phyloP scores from a whole-genome alignment of 331 rosid genomes.

The Ulmus americana region DNA sequence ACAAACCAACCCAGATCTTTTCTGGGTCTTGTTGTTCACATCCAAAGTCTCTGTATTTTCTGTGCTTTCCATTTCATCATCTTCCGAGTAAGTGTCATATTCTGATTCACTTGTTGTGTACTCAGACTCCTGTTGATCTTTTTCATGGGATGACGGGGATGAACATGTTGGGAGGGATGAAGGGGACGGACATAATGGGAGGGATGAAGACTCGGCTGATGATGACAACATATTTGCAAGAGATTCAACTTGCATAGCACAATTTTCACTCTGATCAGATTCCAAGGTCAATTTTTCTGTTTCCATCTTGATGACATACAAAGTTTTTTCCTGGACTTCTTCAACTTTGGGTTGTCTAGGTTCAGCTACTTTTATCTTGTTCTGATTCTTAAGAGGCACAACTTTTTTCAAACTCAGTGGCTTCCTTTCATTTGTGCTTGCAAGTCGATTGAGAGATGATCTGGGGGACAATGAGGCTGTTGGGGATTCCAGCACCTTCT shows the following conservation, averaged over 20 bases:
- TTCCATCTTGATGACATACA: conserved; percentile 57
- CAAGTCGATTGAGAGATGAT: conserved; percentile 34
- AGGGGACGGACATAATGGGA: conserved; percentile 26
- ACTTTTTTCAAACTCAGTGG: conserved; percentile 37
- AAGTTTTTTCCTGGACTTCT: conserved; percentile 56
- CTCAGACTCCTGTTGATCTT: conserved; percentile 39
- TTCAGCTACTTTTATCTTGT: conserved; percentile 21
- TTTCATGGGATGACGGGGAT: conserved; percentile 33
- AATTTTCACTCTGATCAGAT: conserved; percentile 33
- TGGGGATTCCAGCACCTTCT: conserved; percentile 33
- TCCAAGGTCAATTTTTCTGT: conserved; percentile 33
- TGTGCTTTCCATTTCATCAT: conserved; percentile 29
- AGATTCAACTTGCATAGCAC: conserved; percentile 20
- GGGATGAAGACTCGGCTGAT: conserved; percentile 31
- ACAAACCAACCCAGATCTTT: conserved; percentile 26
- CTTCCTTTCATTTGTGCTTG: conserved; percentile 41
- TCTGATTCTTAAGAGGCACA: conserved; percentile 17
- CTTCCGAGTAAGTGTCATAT: conserved; percentile 34
- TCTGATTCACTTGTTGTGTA: conserved; percentile 46
- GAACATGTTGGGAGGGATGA: conserved; percentile 27
- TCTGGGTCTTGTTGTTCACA: conserved; percentile 23
- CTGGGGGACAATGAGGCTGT: conserved; percentile 33
- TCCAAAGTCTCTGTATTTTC: conserved; percentile 33
- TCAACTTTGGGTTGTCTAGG: conserved; percentile 18
- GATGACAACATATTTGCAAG: conserved; percentile 26